These are phyloP conservation scores for Astrephomene gubernaculifera DNA, from an alignment of 139 green algal species.

Conservation along the genomic window DNA sequence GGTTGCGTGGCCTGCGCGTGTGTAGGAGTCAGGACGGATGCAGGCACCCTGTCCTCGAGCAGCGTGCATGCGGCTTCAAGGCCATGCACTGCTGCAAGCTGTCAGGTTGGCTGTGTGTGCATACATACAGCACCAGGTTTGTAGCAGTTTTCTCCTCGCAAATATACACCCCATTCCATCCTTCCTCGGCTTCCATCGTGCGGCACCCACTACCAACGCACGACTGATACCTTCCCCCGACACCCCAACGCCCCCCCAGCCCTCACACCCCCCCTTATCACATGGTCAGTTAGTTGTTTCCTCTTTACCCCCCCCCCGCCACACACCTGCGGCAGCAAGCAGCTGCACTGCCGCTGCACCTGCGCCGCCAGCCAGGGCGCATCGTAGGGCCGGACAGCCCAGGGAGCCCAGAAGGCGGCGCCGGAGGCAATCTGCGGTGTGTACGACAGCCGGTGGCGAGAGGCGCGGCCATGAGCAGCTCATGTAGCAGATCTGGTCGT, in stretches of 20 bases:
- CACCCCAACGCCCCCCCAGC: neutral
- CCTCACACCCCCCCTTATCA: neutral
- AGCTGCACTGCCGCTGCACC: constrained; percentile 27
- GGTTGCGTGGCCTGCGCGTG: too few relatives aligned
- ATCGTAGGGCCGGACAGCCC: constrained; percentile 21
- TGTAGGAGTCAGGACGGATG: neutral
- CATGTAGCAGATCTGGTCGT: neutral
- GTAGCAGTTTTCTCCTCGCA: too few relatives aligned
- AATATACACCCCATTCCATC: neutral
- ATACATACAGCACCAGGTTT: too few relatives aligned
- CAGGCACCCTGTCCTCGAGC: too few relatives aligned
- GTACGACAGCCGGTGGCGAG: too few relatives aligned
- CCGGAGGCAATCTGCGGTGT: neutral
- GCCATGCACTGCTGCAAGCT: too few relatives aligned
- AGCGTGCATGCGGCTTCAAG: too few relatives aligned
- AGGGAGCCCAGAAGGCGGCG: constrained; percentile 26
- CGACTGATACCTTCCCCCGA: neutral
- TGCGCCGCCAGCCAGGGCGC: neutral
- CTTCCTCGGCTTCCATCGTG: neutral
- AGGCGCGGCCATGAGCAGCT: neutral
- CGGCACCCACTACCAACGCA: neutral
- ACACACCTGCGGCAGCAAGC: constrained; percentile 24
- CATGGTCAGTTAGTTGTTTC: too few relatives aligned
- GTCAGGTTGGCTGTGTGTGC: too few relatives aligned
- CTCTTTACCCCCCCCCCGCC: neutral